Base-by-base conservation (phyloP, 2,329 filamentous ascomycete species). In the Botryotinia narcissicola region DNA sequence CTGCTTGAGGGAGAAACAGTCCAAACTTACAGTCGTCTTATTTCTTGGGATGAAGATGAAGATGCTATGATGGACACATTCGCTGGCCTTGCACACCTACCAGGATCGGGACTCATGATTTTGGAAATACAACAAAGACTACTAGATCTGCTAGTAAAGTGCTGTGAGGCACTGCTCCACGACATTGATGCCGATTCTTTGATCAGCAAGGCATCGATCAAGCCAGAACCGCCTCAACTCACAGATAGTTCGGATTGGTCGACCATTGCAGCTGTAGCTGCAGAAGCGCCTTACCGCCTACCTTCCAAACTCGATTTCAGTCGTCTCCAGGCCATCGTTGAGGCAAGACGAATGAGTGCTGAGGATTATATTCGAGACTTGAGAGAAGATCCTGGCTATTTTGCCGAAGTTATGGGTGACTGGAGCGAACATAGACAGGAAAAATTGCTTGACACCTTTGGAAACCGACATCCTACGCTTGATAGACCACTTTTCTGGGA, bases 361-460 rank as follows among this genome's bases (percentile, higher is more conserved):
- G 84, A 88, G 72, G 88, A 90, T 78, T 86, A 90, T 75, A 61
- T 89, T 88, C 88, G 78, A 14, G 85, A 87, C 1, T 76, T 78
- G 42, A 82, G 81, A n/a, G 61, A 63, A 44, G 61, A 63, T 22
- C 61, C 61, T 44, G 61, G 61, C n/a, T 63, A 32, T 44, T 63
- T 63, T 42, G 61, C 40, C 2, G 61, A 63, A 12, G n/a, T 44
- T 20, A 0, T 63, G 18, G 40, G n/a, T 22, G 61, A 63, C 12
- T 44, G 40, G 61, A 63, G 61, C 35, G 86, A 88, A 20, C 88
- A 90, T 76, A 81, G 83, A 0, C 78, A 80, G 14, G 84, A 87
- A 66, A 78, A 81, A 71, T 29, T 87, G 29, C 82, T 79, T n/a
- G 86, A 87, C 70, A 75, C 72, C 0, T 40, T 77, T 5, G 83